phyloP scores from a whole-genome alignment of 352 stramenopile species.

The Globisporangium okanoganense region DNA sequence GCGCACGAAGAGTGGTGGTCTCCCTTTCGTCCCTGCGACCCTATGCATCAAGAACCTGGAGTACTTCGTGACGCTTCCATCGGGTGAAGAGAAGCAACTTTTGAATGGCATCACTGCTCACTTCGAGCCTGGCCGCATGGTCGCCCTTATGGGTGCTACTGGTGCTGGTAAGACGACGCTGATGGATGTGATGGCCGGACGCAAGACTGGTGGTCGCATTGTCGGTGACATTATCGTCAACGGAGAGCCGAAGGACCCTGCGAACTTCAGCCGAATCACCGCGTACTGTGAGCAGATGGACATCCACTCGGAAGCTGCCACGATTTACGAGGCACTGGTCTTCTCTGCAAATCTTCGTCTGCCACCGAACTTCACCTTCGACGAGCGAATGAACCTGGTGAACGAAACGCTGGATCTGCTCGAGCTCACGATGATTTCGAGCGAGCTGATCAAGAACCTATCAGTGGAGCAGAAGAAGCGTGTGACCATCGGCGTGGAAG shows the following conservation, averaged over 20 bases:
- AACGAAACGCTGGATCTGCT: constrained; percentile 65
- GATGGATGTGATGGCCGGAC: constrained; percentile 45
- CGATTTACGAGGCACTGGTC: constrained; percentile 69
- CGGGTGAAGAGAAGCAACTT: constrained; percentile 24
- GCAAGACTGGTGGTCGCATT: constrained; percentile 50
- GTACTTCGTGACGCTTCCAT: constrained; percentile 45
- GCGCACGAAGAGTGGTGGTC: background rate
- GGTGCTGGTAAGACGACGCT: constrained; percentile 59
- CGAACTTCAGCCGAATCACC: constrained; percentile 23
- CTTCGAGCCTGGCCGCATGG: constrained; percentile 44
- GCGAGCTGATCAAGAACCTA: constrained; percentile 38
- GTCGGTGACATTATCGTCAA: constrained; percentile 83
- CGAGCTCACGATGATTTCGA: constrained; percentile 37
- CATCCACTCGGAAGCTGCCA: constrained; percentile 81
- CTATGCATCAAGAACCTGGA: constrained; percentile 27
- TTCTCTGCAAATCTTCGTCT: constrained; percentile 42
- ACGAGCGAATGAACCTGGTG: constrained; percentile 68
- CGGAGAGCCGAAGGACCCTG: constrained; percentile 43
- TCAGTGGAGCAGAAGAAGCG: constrained; percentile 93
- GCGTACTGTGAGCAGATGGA: constrained; percentile 85
- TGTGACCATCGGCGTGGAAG: constrained; percentile 92
- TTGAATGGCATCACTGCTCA: constrained; percentile 34
- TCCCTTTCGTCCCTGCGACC: constrained; percentile 24
- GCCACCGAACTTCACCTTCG: constrained; percentile 89
- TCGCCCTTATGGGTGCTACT: constrained; percentile 60